Evolutionary conservation across 441 rosid species (phyloP).

Genomic region (Erodium trifolium): DNA sequence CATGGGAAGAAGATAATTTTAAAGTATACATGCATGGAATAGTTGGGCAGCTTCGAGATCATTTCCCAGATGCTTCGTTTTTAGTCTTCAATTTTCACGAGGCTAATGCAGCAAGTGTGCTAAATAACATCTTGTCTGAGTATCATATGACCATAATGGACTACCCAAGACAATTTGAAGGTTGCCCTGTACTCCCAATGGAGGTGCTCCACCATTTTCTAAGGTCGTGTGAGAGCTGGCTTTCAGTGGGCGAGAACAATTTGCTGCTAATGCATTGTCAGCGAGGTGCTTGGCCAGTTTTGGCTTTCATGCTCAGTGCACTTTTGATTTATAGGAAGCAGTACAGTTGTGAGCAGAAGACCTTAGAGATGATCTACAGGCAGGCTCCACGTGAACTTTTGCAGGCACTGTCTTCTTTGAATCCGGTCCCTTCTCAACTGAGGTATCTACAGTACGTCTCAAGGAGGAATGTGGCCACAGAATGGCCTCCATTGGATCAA

Average conservation of each 20-base stretch:
- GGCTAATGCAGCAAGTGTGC: constrained; percentile 46
- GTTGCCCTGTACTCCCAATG: constrained; percentile 72
- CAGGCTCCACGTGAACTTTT: constrained; percentile 88
- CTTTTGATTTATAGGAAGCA: constrained; percentile 78
- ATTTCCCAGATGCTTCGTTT: constrained; percentile 68
- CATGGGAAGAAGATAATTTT: constrained; percentile 58
- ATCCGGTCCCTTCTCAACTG: constrained; percentile 81
- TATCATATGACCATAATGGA: constrained; percentile 89
- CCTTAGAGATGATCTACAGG: constrained; percentile 85
- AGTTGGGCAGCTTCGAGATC: constrained; percentile 57
- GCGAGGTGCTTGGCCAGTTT: constrained; percentile 74
- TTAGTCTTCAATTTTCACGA: constrained; percentile 85
- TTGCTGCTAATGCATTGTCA: constrained; percentile 89
- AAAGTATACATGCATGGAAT: constrained; percentile 51
- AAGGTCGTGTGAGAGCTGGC: constrained; percentile 93
- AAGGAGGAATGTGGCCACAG: constrained; percentile 76
- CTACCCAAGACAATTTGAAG: constrained; percentile 88
- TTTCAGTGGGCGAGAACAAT: constrained; percentile 67
- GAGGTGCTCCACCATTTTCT: constrained; percentile 86
- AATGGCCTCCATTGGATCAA: constrained; percentile 89
- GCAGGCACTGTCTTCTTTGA: constrained; percentile 64
- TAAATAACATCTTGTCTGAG: constrained; percentile 53
- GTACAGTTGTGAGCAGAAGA: constrained; percentile 75
- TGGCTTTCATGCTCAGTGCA: constrained; percentile 78
- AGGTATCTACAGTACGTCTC: constrained; percentile 84